A percentile compares a stretch with the other conserved stretches of the same genome.
phyloP scores from a whole-genome alignment of 2,329 filamentous ascomycete genomes.

The Fragosphaeria purpurea region DNA sequence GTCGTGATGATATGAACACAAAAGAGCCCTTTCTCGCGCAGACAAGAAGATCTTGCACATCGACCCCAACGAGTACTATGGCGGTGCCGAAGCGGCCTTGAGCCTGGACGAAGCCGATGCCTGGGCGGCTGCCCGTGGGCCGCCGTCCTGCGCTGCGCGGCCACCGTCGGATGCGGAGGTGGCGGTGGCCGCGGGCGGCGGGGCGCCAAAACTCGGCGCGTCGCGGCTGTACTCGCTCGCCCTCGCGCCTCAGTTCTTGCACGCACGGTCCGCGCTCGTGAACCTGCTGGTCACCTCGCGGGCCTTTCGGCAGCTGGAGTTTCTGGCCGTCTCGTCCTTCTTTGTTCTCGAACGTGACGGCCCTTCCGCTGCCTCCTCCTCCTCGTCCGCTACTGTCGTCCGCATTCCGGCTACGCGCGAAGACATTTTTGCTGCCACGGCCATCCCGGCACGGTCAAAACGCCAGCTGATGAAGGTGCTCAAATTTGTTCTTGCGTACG shows the following conservation, averaged over 20 bases:
- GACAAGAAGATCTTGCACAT: constrained; percentile 86
- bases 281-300: constrained; percentile 78
- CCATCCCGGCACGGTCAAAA: constrained; percentile 71
- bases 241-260: constrained; percentile 77
- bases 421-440: constrained; percentile 74
- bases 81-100: constrained; percentile 74
- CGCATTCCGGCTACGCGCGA: constrained; percentile 83
- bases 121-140: constrained; percentile 45
- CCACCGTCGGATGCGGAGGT: too few relatives aligned
- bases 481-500: constrained; percentile 68
- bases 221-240: constrained; percentile 74
- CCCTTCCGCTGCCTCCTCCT: background rate
- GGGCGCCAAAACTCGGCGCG: constrained; percentile 33
- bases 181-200: too few relatives aligned
- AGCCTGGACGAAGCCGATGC: constrained; percentile 70
- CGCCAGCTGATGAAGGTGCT: constrained; percentile 86
- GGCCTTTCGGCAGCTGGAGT: constrained; percentile 83
- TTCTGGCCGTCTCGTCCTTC: constrained; percentile 86
- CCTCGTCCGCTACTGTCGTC: constrained; percentile 31
- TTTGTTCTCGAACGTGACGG: constrained; percentile 54
- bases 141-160: too few relatives aligned
- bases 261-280: constrained; percentile 69
- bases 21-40: constrained; percentile 81
- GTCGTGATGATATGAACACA: background rate
- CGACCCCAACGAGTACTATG: constrained; percentile 82